These are phyloP conservation scores for Phytopythium aichiense DNA, from an alignment of 352 stramenopile genomes.

Conservation along the genomic window DNA sequence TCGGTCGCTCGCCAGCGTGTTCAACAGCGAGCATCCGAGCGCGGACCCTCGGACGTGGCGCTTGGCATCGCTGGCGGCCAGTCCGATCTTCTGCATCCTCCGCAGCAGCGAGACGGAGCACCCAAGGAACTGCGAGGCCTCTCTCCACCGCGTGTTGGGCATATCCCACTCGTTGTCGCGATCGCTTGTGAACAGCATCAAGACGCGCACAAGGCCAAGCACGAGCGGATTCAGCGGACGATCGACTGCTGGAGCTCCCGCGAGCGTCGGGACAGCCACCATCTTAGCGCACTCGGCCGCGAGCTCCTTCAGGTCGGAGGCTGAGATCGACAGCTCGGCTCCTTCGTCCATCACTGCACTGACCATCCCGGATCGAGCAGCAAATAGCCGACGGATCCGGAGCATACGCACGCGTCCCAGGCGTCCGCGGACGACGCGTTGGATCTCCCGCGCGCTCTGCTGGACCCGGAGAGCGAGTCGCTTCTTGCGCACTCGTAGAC, in stretches of 20 bases:
- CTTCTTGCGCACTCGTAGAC: conserved; percentile 21
- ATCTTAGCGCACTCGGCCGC: conserved; percentile 47
- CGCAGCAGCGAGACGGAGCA: conserved; percentile 43
- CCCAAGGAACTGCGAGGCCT: conserved; percentile 49
- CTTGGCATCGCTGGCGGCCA: conserved; percentile 17
- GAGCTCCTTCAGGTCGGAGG: conserved; percentile 48
- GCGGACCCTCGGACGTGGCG: conserved; percentile 31
- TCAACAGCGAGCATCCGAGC: conserved; percentile 35
- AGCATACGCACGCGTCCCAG: conserved; percentile 59
- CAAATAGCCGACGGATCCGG: conserved; percentile 40
- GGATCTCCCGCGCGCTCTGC: conserved; percentile 21
- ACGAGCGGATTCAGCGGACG: conserved; percentile 44
- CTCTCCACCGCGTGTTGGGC: conserved; percentile 51
- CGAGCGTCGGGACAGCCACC: conserved; percentile 30
- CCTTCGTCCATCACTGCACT: background rate
- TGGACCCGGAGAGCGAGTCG: conserved; percentile 17
- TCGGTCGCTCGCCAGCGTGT: conserved; percentile 39
- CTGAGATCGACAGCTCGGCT: conserved; percentile 12
- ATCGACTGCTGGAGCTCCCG: conserved; percentile 3
- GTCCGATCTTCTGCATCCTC: conserved; percentile 47
- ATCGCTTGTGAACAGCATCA: conserved; percentile 68
- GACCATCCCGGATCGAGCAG: conserved; percentile 5
- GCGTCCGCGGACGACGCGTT: conserved; percentile 53
- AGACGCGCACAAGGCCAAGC: conserved; percentile 61
- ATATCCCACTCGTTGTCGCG: conserved; percentile 49